phyloP scores from a whole-genome alignment of 371 early-diverging fungal species.

The Mucor racemosus region DNA sequence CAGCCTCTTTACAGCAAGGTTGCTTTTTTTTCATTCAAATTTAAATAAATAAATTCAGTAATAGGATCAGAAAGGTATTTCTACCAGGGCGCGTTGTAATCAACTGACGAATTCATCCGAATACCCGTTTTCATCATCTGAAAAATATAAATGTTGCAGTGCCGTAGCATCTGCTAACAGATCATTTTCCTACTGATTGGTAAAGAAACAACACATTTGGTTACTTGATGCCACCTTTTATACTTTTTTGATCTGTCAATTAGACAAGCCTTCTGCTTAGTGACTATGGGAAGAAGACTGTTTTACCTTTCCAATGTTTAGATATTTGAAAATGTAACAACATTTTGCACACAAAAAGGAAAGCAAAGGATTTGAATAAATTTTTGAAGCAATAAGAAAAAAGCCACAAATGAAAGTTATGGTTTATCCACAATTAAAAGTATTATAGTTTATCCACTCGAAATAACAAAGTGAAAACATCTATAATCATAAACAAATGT shows the following conservation, averaged over 20 bases:
- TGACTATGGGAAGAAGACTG: background rate
- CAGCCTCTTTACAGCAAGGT: background rate
- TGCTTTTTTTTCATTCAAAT: conserved; percentile 19
- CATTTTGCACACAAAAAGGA: no score
- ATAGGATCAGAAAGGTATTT: conserved; percentile 44
- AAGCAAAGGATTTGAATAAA: no score
- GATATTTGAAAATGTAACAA: background rate
- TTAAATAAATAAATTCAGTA: conserved; percentile 19
- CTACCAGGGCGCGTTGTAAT: conserved; percentile 47
- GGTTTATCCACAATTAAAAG: no score
- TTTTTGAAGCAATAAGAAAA: no score
- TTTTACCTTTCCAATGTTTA: background rate
- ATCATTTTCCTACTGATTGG: conserved; percentile 54
- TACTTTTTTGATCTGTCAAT: background rate
- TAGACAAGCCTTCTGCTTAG: background rate
- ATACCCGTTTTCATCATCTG: conserved; percentile 56
- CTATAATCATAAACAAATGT: background rate
- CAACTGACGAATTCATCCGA: conserved; percentile 46
- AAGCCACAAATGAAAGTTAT: no score
- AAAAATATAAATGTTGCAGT: conserved; percentile 46
- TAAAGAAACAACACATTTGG: conserved; percentile 17
- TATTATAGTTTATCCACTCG: no score
- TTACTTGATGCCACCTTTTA: conserved; percentile 2
- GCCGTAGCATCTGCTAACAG: conserved; percentile 45
- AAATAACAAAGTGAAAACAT: no score